Conservation (phyloP, 345 rosid species). For the Gossypium anomalum region DNA sequence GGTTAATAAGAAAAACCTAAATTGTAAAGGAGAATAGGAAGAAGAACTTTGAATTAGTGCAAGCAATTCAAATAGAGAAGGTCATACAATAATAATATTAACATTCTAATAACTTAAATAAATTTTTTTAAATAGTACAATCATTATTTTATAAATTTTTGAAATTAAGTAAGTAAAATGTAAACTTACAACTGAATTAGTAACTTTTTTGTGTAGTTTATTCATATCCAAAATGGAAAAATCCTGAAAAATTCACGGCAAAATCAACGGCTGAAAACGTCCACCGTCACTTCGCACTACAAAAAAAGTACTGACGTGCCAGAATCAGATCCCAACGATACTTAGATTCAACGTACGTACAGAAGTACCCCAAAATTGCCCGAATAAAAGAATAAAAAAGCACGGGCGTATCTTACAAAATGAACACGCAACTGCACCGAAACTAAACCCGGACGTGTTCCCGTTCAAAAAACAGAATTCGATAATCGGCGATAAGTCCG, state of each 20-base stretch:
- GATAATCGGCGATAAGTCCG: conserved; percentile 80
- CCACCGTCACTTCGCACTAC: no score
- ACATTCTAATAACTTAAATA: no score
- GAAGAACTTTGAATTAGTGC: no score
- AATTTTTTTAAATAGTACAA: rapidly evolving
- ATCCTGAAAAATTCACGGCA: not conserved
- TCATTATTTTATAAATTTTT: no score
- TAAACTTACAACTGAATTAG: no score
- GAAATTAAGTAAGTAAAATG: no score
- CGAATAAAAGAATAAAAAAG: not conserved
- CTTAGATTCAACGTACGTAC: not conserved
- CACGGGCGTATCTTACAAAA: not conserved
- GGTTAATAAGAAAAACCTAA: no score
- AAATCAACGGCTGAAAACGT: not conserved
- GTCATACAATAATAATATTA: no score
- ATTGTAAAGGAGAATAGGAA: no score
- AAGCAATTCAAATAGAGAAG: no score
- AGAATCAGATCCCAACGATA: not conserved
- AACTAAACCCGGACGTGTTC: conserved; percentile 69
- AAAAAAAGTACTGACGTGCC: not conserved
- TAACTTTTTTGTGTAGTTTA: no score
- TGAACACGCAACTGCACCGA: conserved; percentile 34
- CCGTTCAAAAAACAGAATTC: conserved; percentile 49
- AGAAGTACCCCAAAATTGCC: not conserved
- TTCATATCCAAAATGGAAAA: no score